phyloP scores from a whole-genome alignment of 768 basidiomycete genomes.

The Sporobolomyces phaffii region DNA sequence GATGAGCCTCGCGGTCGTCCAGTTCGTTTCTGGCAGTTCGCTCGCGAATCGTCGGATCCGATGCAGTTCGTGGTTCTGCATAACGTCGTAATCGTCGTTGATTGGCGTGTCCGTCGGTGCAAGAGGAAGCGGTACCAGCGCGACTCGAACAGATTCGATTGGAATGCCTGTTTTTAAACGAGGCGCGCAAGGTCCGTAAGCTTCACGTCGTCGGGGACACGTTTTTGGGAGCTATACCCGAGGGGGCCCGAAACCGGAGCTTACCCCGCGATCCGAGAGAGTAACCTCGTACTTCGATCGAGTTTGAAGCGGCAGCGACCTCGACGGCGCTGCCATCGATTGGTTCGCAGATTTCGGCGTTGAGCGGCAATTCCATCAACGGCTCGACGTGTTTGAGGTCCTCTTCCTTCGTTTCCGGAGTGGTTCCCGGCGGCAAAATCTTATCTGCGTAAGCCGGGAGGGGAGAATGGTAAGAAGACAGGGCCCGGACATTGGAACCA shows the following conservation, averaged over 20 bases:
- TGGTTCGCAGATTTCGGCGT: slow-evolving; percentile 24
- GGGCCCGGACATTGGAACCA: too few relatives aligned
- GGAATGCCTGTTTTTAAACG: slow-evolving; percentile 20
- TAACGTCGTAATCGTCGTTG: too few relatives aligned
- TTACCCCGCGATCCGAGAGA: slow-evolving; percentile 17
- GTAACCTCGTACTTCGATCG: slow-evolving; percentile 12
- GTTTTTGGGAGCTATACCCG: too few relatives aligned
- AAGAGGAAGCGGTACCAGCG: slow-evolving; percentile 1
- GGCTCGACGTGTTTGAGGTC: slow-evolving; percentile 7
- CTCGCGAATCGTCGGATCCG: slow-evolving; percentile 8
- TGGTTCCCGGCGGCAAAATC: slow-evolving; percentile 20
- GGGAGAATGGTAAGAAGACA: too few relatives aligned
- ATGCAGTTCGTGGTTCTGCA: not conserved
- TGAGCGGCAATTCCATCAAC: slow-evolving; percentile 25
- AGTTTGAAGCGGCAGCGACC: not conserved
- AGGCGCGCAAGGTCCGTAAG: too few relatives aligned
- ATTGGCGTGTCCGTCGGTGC: not conserved
- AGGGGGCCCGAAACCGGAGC: too few relatives aligned
- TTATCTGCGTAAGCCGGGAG: too few relatives aligned
- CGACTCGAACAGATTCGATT: slow-evolving; percentile 14
- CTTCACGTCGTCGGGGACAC: not conserved
- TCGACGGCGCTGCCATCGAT: not conserved
- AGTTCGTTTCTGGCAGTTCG: not conserved
- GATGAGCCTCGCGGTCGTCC: slow-evolving; percentile 3
- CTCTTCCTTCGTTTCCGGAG: slow-evolving; percentile 16